Percentiles rank a stretch among this genome's conserved stretches.
Conservation (phyloP, 768 basidiomycete genomes). For the Gymnopilus dilepis region DNA sequence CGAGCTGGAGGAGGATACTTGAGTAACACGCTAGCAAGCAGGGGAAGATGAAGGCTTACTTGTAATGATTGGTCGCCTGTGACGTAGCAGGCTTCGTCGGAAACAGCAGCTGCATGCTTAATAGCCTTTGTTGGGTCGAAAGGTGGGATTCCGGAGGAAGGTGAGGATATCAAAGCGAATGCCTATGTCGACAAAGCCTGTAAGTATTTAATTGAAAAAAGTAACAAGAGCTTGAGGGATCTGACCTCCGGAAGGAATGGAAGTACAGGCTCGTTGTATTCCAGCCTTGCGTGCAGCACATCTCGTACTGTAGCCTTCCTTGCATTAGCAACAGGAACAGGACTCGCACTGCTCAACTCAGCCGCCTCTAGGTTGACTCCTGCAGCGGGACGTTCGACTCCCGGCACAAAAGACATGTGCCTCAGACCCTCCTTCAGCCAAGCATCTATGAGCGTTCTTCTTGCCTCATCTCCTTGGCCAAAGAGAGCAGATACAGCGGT, state of each 20-base stretch:
- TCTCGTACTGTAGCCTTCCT: constrained; percentile 46
- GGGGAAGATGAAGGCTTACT: constrained; percentile 42
- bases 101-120: constrained; percentile 63
- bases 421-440: constrained; percentile 74
- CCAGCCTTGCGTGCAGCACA: constrained; percentile 60
- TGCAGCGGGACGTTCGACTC: constrained; percentile 1
- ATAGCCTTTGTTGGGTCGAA: constrained; percentile 67
- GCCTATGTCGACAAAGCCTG: constrained; percentile 51
- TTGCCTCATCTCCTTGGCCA: constrained; percentile 69
- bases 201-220: neutral
- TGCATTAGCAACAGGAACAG: neutral
- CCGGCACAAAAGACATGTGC: constrained; percentile 46
- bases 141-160: constrained; percentile 50
- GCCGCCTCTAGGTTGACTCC: neutral
- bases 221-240: neutral
- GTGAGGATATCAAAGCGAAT: constrained; percentile 68
- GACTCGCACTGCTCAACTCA: neutral
- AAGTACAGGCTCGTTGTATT: constrained; percentile 72
- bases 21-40: neutral
- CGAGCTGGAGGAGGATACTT: constrained; percentile 45
- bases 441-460: constrained; percentile 66
- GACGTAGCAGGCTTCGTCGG: constrained; percentile 72
- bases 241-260: constrained; percentile 69
- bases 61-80: constrained; percentile 59
- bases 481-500: constrained; percentile 75